A percentile compares a stretch with the other conserved stretches of the same genome.
Evolutionary conservation across 495 filamentous ascomycete species (phyloP).

Genomic region (Penicillium malachiteum): DNA sequence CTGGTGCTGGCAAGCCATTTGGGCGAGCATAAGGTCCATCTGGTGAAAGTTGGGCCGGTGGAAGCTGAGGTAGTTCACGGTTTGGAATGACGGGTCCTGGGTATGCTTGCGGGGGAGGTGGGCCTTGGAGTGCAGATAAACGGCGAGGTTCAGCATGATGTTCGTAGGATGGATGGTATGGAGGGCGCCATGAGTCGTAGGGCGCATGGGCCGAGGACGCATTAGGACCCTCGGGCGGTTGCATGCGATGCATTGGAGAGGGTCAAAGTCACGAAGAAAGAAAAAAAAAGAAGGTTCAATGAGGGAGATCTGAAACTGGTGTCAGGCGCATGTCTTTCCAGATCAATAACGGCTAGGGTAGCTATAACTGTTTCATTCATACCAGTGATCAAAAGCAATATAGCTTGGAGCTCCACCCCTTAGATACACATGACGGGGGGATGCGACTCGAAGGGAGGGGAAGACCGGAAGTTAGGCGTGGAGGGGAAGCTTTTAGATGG

Average conservation of each 20-base stretch:
- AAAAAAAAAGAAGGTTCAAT: slow-evolving; percentile 3
- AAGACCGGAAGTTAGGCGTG: background rate
- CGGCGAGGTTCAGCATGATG: slow-evolving; percentile 35
- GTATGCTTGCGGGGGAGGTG: slow-evolving; percentile 25
- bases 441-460: slow-evolving; percentile 1
- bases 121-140: slow-evolving; percentile 19
- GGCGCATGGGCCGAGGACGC: background rate
- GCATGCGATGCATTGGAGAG: slow-evolving; percentile 36
- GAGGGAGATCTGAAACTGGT: slow-evolving; percentile 11
- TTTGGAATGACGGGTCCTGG: slow-evolving; percentile 24
- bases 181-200: slow-evolving; percentile 26
- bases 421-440: slow-evolving; percentile 22
- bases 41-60: slow-evolving; percentile 31
- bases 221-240: slow-evolving; percentile 22
- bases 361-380: background rate
- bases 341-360: background rate
- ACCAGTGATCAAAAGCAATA: slow-evolving; percentile 16
- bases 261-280: slow-evolving; percentile 10
- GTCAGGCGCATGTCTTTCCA: slow-evolving; percentile 15
- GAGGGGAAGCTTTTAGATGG: background rate
- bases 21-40: slow-evolving; percentile 40
- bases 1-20: slow-evolving; percentile 32
- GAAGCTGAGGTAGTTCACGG: slow-evolving; percentile 43
- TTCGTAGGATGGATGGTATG: slow-evolving; percentile 32
- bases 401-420: slow-evolving; percentile 10